phyloP scores from a whole-genome alignment of 2,329 filamentous ascomycete species.

The Aspergillus pseudoviridinutans region DNA sequence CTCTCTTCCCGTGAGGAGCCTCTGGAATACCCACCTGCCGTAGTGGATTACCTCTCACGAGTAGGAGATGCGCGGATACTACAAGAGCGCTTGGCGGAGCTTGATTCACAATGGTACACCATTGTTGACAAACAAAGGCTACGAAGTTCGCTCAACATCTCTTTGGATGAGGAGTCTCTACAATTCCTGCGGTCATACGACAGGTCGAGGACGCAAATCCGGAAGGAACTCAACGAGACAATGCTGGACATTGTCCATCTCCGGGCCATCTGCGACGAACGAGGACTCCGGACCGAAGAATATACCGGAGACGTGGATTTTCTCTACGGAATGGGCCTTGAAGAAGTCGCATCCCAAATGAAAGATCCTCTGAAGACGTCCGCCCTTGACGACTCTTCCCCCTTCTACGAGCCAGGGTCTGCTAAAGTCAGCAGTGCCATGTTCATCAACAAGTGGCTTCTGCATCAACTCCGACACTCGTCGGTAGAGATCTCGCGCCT shows the following conservation, averaged over 20 bases:
- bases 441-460: conserved; percentile 30
- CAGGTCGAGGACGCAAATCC: conserved; percentile 14
- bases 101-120: conserved; percentile 16
- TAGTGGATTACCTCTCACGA: conserved; percentile 17
- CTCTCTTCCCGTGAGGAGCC: not conserved
- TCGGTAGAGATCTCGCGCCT: conserved; percentile 22
- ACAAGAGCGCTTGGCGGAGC: conserved; percentile 17
- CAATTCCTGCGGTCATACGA: conserved; percentile 23
- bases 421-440: conserved; percentile 11
- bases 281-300: conserved; percentile 9
- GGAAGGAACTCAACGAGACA: conserved; percentile 18
- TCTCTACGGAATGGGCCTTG: conserved; percentile 1
- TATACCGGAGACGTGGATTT: not conserved
- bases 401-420: conserved; percentile 17
- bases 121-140: conserved; percentile 13
- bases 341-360: not conserved
- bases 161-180: conserved; percentile 19
- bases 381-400: conserved; percentile 12
- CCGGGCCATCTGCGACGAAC: conserved; percentile 16
- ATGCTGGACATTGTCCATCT: conserved; percentile 16
- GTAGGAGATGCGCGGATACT: conserved; percentile 21
- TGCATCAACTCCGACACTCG: conserved; percentile 29
- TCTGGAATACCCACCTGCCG: conserved; percentile 7
- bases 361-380: conserved; percentile 18
- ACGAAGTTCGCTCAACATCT: conserved; percentile 6